Evolutionary conservation across 345 rosid species (phyloP).

Genomic region (Turritis glabra): DNA sequence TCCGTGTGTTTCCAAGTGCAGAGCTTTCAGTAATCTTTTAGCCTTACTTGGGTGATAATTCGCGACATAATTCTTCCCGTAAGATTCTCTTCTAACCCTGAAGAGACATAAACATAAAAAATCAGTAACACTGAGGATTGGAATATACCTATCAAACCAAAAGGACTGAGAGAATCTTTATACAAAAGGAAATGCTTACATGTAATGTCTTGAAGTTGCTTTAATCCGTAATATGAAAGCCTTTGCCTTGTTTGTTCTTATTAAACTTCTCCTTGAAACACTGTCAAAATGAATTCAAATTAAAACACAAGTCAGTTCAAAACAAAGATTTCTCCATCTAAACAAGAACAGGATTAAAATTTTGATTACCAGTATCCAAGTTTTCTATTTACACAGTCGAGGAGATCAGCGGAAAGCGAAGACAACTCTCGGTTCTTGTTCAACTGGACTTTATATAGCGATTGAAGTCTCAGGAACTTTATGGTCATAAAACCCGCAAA

Average conservation of each 20-base stretch:
- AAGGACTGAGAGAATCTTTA: background rate
- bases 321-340: background rate
- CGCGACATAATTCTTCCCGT: background rate
- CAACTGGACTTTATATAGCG: conserved; percentile 58
- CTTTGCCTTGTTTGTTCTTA: conserved; percentile 40
- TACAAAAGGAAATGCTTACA: conserved; percentile 39
- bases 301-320: background rate
- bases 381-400: conserved; percentile 55
- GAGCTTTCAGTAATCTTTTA: background rate
- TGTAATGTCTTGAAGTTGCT: conserved; percentile 43
- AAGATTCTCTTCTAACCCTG: conserved; percentile 21
- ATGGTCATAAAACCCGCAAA: conserved; percentile 54
- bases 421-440: conserved; percentile 45
- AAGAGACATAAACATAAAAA: conserved; percentile 10
- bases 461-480: conserved; percentile 54
- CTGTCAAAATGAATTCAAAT: conserved; percentile 34
- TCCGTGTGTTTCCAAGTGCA: background rate
- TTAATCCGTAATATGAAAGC: conserved; percentile 42
- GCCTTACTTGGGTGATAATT: conserved; percentile 26
- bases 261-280: conserved; percentile 54
- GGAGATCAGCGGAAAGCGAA: conserved; percentile 23
- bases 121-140: conserved; percentile 4
- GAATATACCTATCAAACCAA: background rate
- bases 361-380: conserved; percentile 57
- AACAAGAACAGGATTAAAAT: background rate